Percentiles rank a stretch among this genome's conserved stretches.
These are phyloP conservation scores for Erodium maritimum DNA, from an alignment of 345 rosid genomes.

Conservation along the genomic window DNA sequence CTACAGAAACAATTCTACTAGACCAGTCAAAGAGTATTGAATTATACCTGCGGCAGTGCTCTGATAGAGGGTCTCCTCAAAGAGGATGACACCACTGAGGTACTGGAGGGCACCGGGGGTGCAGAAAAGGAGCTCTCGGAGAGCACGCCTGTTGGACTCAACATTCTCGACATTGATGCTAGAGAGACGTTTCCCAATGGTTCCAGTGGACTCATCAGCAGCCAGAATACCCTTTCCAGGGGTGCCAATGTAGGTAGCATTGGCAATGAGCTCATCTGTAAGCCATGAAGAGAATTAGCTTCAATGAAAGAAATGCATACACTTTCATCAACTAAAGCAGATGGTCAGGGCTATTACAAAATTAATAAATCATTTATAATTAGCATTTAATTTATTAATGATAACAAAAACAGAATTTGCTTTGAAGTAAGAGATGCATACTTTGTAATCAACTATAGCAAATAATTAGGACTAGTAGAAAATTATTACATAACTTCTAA, in stretches of 20 bases:
- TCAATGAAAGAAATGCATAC: not conserved
- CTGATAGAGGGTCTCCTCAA: constrained; percentile 80
- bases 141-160: constrained; percentile 72
- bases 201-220: constrained; percentile 96
- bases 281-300: not conserved
- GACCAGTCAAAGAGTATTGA: not conserved
- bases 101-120: constrained; percentile 15
- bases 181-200: constrained; percentile 85
- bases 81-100: constrained; percentile 17
- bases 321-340: not conserved
- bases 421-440: no score
- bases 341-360: not conserved
- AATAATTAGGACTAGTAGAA: no score
- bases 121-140: constrained; percentile 86
- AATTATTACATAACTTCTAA: no score
- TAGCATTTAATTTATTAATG: no score
- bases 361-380: not conserved
- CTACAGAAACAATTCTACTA: not conserved
- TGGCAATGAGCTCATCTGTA: constrained; percentile 70
- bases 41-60: constrained; percentile 49
- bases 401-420: no score
- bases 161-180: constrained; percentile 79
- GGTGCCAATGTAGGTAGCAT: constrained; percentile 90
- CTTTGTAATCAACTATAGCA: no score
- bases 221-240: constrained; percentile 99